These are phyloP conservation scores for Mortierella sp. DNA, from an alignment of 371 early-diverging fungal species.

Conservation along the genomic window DNA sequence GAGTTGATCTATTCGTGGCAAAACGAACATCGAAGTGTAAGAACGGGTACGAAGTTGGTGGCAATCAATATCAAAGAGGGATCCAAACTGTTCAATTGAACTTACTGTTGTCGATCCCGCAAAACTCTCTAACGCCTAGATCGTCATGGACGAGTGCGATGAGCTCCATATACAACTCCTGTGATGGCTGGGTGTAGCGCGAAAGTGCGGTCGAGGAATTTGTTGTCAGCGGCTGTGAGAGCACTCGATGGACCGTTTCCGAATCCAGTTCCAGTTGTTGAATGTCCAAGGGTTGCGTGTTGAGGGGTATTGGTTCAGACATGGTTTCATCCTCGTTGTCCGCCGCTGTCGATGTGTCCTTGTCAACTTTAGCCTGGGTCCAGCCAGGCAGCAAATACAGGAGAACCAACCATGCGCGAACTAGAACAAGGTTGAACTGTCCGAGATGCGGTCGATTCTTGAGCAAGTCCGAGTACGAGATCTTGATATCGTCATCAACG, in stretches of 20 bases:
- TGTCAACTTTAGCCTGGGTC: conserved; percentile 20
- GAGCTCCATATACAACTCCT: conserved; percentile 57
- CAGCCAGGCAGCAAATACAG: conserved; percentile 50
- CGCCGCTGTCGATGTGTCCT: neutral
- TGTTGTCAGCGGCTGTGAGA: conserved; percentile 36
- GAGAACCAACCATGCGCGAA: conserved; percentile 45
- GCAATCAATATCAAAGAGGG: neutral
- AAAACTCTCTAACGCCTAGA: conserved; percentile 75
- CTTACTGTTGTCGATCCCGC: conserved; percentile 69
- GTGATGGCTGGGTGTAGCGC: conserved; percentile 24
- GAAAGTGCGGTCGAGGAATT: conserved; percentile 31
- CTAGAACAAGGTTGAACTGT: conserved; percentile 46
- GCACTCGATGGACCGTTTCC: conserved; percentile 26
- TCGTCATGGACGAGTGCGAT: conserved; percentile 70
- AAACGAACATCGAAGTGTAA: neutral
- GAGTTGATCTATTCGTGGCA: conserved; percentile 29
- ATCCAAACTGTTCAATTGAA: neutral
- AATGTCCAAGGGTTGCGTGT: conserved; percentile 19
- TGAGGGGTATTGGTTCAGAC: neutral
- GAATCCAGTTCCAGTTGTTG: conserved; percentile 22
- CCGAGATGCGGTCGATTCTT: conserved; percentile 50
- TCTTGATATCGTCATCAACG: conserved; percentile 54
- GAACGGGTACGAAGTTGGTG: neutral
- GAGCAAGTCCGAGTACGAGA: conserved; percentile 41
- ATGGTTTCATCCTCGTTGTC: neutral